phyloP scores from a whole-genome alignment of 2,329 filamentous ascomycete genomes.

The Bipolaris zeicola region DNA sequence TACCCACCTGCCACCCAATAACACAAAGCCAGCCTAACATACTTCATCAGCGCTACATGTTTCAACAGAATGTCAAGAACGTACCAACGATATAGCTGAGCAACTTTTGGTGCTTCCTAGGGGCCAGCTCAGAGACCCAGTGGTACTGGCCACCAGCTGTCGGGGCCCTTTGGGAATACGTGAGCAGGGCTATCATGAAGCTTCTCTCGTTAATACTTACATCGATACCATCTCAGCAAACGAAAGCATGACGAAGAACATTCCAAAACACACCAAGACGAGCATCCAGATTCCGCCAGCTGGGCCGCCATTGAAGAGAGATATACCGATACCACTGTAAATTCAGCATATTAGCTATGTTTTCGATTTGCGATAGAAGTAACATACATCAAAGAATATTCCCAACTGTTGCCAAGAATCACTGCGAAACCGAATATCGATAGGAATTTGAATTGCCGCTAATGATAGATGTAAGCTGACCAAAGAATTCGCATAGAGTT shows the following conservation, averaged over 20 bases:
- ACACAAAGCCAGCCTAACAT: slow-evolving; percentile 46
- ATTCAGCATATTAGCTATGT: slow-evolving; percentile 22
- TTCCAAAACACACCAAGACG: slow-evolving; percentile 30
- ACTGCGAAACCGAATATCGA: slow-evolving; percentile 21
- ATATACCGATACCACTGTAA: slow-evolving; percentile 26
- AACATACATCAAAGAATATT: slow-evolving; percentile 19
- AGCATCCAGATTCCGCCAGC: slow-evolving; percentile 41
- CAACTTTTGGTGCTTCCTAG: slow-evolving; percentile 45
- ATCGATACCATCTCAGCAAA: slow-evolving; percentile 47
- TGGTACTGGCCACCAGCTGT: slow-evolving; percentile 43
- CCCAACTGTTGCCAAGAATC: slow-evolving; percentile 23
- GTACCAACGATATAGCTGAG: slow-evolving; percentile 50
- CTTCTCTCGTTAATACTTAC: slow-evolving; percentile 13
- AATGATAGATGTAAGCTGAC: not conserved
- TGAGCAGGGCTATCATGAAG: not conserved
- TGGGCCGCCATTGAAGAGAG: slow-evolving; percentile 35
- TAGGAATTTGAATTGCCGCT: slow-evolving; percentile 22
- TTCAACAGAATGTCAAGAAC: slow-evolving; percentile 17
- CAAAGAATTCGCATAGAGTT: not conserved
- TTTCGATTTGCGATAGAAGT: not conserved
- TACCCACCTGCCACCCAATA: slow-evolving; percentile 46
- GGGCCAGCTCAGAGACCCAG: slow-evolving; percentile 47
- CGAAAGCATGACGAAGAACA: slow-evolving; percentile 30
- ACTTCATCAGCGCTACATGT: not conserved
- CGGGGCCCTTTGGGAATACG: slow-evolving; percentile 26